Evolutionary conservation across 225 moss, liverwort and hornwort species (phyloP).

Genomic region (Pleurozium schreberi): DNA sequence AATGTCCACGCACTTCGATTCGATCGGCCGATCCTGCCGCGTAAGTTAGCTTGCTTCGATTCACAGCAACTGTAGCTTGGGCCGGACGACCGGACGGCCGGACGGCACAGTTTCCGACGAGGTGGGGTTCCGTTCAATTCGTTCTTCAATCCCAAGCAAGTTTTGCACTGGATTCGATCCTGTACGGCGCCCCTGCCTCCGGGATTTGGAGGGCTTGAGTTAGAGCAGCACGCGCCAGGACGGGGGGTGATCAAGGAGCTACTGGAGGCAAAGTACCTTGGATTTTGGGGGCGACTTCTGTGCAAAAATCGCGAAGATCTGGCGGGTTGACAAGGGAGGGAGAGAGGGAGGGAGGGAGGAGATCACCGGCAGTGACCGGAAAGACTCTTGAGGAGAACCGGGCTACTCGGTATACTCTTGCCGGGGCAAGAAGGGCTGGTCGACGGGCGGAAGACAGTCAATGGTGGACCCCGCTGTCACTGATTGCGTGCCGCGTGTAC

Average conservation of each 20-base stretch:
- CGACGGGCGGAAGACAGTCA: background rate
- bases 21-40: too few relatives aligned
- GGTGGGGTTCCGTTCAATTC: background rate
- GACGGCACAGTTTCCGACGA: background rate
- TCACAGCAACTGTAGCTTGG: background rate
- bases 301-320: background rate
- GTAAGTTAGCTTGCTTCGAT: too few relatives aligned
- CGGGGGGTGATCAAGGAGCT: background rate
- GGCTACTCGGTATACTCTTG: background rate
- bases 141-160: background rate
- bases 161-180: background rate
- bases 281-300: background rate
- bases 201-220: background rate
- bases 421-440: background rate
- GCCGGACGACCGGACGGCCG: background rate
- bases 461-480: background rate
- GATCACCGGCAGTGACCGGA: background rate
- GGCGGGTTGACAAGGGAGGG: background rate
- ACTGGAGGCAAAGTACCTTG: too few relatives aligned
- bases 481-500: background rate
- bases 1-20: background rate
- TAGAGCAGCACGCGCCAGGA: background rate
- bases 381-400: background rate
- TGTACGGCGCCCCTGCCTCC: background rate
- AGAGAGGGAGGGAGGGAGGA: too few relatives aligned